Evolutionary conservation across 2,329 filamentous ascomycete genomes (phyloP), one percentile per base, ranked within the genome.

Genomic region (Sporothrix inflata): DNA sequence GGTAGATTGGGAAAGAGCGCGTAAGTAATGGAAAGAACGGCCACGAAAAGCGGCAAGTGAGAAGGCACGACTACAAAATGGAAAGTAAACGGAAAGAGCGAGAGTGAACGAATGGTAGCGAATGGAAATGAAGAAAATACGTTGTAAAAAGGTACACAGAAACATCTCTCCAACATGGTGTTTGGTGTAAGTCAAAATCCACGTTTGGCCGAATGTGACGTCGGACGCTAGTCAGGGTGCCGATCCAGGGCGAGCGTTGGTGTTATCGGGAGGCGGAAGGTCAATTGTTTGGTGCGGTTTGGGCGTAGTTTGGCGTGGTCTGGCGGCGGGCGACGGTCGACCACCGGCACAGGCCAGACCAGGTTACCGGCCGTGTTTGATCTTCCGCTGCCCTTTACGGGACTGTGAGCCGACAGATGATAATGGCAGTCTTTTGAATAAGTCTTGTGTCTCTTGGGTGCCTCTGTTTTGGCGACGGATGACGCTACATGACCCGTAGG

Each of bases 181-280:
- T n/a, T n/a, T 45, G 60, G 38, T 47, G 61, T 65, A 65, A 65
- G 61, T 47, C 61, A 2, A n/a, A 12, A 14, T 7, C 2, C 2
- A 24, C 14, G 38, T 42, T 65, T 65, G 40, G 12, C 61, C 61
- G n/a, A 65, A 45, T 47, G 21, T 11, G 61, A 16, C 21, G 65
- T 68, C 65, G 65, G 65, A n/a, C 45, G 65, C 65, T 68, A 68
- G 65, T 53, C 6, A 38, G 16, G 47, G 19, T 53, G 47, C 65
- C 65, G 65, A 68, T 47, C 61, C 34, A 21, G n/a, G 34, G 19
- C 9, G 60, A n/a, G 16, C 12, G 24, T 9, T 30, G 11, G 45
- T 40, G 27, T 40, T 40, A 40, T 68, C 65, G 65, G 65, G 19
- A 68, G 12, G 6, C 47, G 65, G 47, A 40, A 38, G 21, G 42